Percentiles rank a stretch among this genome's conserved stretches.
Evolutionary conservation across 2,329 filamentous ascomycete genomes (phyloP).

Genomic region (Cordyceps pruinosa): DNA sequence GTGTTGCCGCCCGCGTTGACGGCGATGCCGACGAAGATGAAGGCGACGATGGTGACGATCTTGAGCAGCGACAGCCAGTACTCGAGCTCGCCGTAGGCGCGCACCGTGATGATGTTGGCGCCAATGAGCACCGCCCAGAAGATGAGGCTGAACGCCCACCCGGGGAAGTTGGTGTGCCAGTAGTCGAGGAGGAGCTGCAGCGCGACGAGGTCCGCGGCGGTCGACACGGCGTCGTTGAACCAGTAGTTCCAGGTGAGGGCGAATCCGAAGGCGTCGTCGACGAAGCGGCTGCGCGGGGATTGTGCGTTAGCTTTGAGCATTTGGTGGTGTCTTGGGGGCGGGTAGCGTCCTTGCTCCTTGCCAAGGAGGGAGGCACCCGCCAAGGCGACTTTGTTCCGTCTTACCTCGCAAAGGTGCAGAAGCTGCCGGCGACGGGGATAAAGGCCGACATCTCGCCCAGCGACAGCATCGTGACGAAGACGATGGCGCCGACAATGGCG

Average conservation of each 20-base stretch:
- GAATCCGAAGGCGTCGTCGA: constrained; percentile 48
- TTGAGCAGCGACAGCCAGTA: constrained; percentile 52
- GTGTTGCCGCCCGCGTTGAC: constrained; percentile 47
- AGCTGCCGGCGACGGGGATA: constrained; percentile 44
- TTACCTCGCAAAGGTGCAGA: constrained; percentile 42
- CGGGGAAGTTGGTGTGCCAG: constrained; percentile 56
- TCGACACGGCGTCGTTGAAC: constrained; percentile 54
- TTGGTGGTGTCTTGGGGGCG: no score
- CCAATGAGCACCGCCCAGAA: constrained; percentile 50
- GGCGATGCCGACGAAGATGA: constrained; percentile 56
- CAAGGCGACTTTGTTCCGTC: background rate
- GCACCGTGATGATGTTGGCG: constrained; percentile 28
- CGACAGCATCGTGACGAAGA: constrained; percentile 52
- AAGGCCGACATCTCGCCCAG: constrained; percentile 56
- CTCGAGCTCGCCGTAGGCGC: constrained; percentile 37
- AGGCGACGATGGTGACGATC: constrained; percentile 47
- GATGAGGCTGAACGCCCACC: constrained; percentile 56
- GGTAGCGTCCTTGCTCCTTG: background rate
- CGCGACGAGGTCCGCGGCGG: constrained; percentile 51
- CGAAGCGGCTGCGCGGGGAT: constrained; percentile 33
- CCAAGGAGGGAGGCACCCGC: background rate
- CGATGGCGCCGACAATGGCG: constrained; percentile 48
- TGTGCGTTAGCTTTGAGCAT: background rate
- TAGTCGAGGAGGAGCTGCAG: constrained; percentile 49
- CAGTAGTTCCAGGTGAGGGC: constrained; percentile 55